A percentile compares a stretch with the other conserved stretches of the same genome.
phyloP scores from a whole-genome alignment of 768 basidiomycete genomes.

The Amanita molliuscula region DNA sequence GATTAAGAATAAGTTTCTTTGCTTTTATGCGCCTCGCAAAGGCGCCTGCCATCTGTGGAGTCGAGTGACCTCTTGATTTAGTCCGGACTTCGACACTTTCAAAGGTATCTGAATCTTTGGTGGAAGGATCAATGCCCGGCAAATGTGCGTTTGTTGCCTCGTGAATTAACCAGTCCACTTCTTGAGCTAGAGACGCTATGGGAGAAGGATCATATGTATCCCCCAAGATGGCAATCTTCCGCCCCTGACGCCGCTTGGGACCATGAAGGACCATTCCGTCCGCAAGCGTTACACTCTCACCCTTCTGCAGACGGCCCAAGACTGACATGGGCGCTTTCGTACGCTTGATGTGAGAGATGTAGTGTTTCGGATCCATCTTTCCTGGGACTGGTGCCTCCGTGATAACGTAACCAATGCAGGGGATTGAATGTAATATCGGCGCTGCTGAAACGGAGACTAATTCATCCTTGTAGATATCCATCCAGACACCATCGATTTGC shows the following conservation, averaged over 20 bases:
- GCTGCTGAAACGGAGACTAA: constrained; percentile 60
- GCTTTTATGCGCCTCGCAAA: constrained; percentile 66
- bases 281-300: constrained; percentile 48
- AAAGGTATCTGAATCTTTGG: constrained; percentile 52
- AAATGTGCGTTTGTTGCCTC: constrained; percentile 88
- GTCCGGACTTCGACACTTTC: constrained; percentile 52
- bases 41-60: constrained; percentile 80
- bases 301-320: constrained; percentile 57
- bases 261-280: constrained; percentile 69
- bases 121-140: constrained; percentile 47
- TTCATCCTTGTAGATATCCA: constrained; percentile 46
- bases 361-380: constrained; percentile 61
- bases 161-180: constrained; percentile 70
- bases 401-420: constrained; percentile 74
- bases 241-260: constrained; percentile 52
- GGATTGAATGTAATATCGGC: constrained; percentile 71
- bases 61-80: constrained; percentile 78
- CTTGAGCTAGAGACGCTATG: constrained; percentile 47
- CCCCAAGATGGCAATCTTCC: constrained; percentile 75
- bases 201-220: constrained; percentile 78
- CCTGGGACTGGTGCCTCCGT: constrained; percentile 62
- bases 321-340: constrained; percentile 60
- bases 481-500: constrained; percentile 54
- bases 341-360: constrained; percentile 58
- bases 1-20: constrained; percentile 61